Percentiles rank a stretch among this genome's conserved stretches.
Conservation (phyloP, 2,329 filamentous ascomycete species). For the Neurospora crassa region DNA sequence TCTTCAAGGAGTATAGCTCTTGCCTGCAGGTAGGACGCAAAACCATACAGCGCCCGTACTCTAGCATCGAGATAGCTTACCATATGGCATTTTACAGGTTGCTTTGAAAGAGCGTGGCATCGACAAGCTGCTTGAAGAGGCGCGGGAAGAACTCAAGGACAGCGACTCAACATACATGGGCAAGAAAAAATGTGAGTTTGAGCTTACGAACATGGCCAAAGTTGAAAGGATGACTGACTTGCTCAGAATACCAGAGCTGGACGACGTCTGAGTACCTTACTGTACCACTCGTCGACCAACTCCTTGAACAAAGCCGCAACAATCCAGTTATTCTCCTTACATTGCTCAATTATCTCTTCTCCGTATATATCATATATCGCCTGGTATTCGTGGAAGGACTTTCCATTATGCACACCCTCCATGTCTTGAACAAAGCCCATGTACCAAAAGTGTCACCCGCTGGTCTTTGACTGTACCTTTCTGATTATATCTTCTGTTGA, state of each 20-base stretch:
- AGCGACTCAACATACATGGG: conserved; percentile 61
- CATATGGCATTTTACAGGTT: conserved; percentile 40
- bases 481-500: background rate
- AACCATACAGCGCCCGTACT: background rate
- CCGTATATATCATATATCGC: background rate
- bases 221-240: background rate
- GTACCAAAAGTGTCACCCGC: background rate
- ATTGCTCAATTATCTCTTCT: background rate
- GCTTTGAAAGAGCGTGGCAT: conserved; percentile 84
- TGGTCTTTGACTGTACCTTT: background rate
- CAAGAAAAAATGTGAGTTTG: conserved; percentile 24
- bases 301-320: background rate
- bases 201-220: background rate
- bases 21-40: conserved; percentile 62
- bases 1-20: conserved; percentile 82
- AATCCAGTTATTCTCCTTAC: background rate
- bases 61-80: background rate
- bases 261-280: background rate
- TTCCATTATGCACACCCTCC: background rate
- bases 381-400: background rate
- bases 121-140: conserved; percentile 85
- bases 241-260: background rate
- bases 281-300: background rate
- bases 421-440: background rate
- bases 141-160: conserved; percentile 79